These are phyloP conservation scores for Colletotrichum eleusines DNA, from an alignment of 2,329 filamentous ascomycete genomes.

Conservation along the genomic window DNA sequence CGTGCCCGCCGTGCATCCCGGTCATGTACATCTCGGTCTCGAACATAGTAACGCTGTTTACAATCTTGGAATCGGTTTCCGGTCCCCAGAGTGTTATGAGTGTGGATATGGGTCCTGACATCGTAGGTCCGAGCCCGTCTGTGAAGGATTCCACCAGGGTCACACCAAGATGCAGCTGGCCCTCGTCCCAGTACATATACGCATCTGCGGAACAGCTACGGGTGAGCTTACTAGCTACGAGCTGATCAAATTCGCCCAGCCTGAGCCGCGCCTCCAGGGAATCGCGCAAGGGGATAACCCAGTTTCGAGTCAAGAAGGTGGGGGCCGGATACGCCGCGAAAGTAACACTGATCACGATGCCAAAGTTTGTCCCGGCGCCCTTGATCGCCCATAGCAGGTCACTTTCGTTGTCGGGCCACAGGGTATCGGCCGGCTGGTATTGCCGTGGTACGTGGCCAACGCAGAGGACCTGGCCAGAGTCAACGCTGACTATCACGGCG, in stretches of 20 bases:
- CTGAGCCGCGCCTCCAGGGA: conserved; percentile 48
- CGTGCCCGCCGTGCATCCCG: conserved; percentile 64
- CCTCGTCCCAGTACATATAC: conserved; percentile 65
- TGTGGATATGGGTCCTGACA: conserved; percentile 30
- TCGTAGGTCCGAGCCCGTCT: conserved; percentile 34
- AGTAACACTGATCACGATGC: conserved; percentile 65
- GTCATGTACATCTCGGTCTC: conserved; percentile 72
- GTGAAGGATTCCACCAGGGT: conserved; percentile 59
- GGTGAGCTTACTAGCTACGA: conserved; percentile 55
- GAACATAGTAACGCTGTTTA: conserved; percentile 66
- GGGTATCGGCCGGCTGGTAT: conserved; percentile 55
- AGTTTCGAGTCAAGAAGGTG: conserved; percentile 55
- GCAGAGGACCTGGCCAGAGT: conserved; percentile 59
- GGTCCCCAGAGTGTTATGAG: conserved; percentile 49
- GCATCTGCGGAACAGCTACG: conserved; percentile 62
- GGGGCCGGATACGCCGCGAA: conserved; percentile 61
- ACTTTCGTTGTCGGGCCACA: conserved; percentile 59
- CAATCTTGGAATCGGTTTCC: conserved; percentile 48
- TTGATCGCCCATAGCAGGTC: conserved; percentile 69
- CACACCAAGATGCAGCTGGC: conserved; percentile 63
- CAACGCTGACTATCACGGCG: conserved; percentile 67
- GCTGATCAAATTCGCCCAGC: conserved; percentile 56
- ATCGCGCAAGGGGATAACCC: conserved; percentile 53
- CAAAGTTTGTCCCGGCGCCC: conserved; percentile 71
- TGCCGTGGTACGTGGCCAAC: conserved; percentile 64